Evolutionary conservation across 257 asterid genomes (phyloP).

Genomic region (Nicotiana obtusifolia): DNA sequence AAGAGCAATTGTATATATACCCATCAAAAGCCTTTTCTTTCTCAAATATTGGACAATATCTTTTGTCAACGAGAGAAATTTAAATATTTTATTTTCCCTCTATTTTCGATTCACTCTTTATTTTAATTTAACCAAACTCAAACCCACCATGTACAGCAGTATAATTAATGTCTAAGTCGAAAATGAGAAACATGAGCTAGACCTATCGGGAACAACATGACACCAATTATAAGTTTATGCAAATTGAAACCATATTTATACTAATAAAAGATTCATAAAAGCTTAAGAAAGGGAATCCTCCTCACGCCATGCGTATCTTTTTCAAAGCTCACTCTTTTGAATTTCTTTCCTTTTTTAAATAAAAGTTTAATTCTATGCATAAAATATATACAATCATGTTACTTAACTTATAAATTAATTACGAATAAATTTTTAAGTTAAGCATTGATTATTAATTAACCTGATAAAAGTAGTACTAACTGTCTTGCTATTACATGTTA

Average conservation of each 20-base stretch:
- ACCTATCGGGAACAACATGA: background rate
- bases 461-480: background rate
- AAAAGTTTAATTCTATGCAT: background rate
- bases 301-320: background rate
- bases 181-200: background rate
- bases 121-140: too few species aligned
- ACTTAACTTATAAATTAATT: background rate
- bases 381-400: background rate
- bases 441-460: background rate
- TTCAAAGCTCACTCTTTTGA: background rate
- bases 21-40: too few species aligned
- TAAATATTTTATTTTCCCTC: too few species aligned
- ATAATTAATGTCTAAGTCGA: background rate
- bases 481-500: background rate
- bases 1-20: too few species aligned
- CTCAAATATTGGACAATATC: too few species aligned
- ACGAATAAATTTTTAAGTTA: background rate
- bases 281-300: background rate
- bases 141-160: too few species aligned
- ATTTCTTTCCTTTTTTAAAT: background rate
- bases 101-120: too few species aligned
- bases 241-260: background rate
- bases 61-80: too few species aligned
- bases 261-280: background rate
- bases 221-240: background rate